Evolutionary conservation across 2,329 filamentous ascomycete genomes (phyloP), one percentile per base, ranked within the genome.

Genomic region (Aureobasidium namibiae): DNA sequence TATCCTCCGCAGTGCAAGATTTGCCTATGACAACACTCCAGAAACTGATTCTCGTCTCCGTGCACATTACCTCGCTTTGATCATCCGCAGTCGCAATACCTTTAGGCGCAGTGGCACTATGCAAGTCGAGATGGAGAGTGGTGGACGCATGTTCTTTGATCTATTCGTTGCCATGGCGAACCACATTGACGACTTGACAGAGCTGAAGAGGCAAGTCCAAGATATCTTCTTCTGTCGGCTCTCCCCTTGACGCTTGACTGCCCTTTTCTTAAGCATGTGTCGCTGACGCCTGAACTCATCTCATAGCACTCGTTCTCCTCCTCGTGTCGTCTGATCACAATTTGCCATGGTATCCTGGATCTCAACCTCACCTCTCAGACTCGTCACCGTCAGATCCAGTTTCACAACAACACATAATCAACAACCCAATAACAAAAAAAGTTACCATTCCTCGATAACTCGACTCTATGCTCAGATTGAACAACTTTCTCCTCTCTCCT

Each of bases 71-170:
- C 86, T 97, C 74, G 90, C 92, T 73, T 84, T 96, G 76, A 95
- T 96, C 76, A 96, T 96, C 80, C 88, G 92, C 80, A 92, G 89
- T 82, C 90, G 92, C 75, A 91, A 91, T 81, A 96, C 90, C 70
- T 96, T 97, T 77, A 96, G 96, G 87, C 86, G 89, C 77, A 96
- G 91, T 80, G 92, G 92, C 77, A 96, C 92, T 76, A 95, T 96
- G 91, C 92, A 96, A 83, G 87, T 89, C 79, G 92, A 96, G 80
- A 96, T 97, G 92, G 90, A 96, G 80, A 85, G 85, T 75, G 91
- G 92, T 74, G 91, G 82, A 77, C 92, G 92, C 82, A 82, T 96
- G 78, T 96, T 94, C 82, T 97, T 97, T 79, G 92, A 96, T 82
- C 81, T 97, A 76, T 97, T 96, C 75, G 92, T 96, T 73, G 92